Conservation (phyloP, 208 protist genomes). For the Acanthamoeba royreba region DNA sequence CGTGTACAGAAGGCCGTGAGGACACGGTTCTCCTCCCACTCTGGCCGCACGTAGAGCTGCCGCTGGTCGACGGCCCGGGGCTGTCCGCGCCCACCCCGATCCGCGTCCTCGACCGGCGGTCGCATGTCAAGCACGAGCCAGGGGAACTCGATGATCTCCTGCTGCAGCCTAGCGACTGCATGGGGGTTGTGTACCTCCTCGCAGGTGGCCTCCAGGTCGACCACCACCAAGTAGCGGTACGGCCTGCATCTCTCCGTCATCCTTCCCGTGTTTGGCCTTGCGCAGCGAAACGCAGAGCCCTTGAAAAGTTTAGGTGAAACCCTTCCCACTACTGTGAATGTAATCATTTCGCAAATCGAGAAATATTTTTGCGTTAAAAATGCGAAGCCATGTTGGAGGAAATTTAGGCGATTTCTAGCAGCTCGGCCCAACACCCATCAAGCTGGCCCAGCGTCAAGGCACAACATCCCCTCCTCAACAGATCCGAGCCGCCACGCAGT, state of each 20-base stretch:
- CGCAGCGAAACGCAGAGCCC: too few relatives aligned
- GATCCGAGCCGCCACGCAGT: too few relatives aligned
- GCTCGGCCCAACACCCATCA: too few relatives aligned
- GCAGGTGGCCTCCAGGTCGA: slow-evolving; percentile 12
- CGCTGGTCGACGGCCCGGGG: neutral
- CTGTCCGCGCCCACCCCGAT: too few relatives aligned
- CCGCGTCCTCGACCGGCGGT: neutral
- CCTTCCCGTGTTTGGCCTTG: neutral
- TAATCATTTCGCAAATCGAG: too few relatives aligned
- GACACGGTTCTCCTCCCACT: neutral
- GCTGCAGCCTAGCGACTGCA: neutral
- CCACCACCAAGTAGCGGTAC: neutral
- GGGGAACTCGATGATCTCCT: slow-evolving; percentile 63
- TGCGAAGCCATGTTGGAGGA: too few relatives aligned
- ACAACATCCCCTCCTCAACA: too few relatives aligned
- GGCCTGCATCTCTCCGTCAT: neutral
- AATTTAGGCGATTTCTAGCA: too few relatives aligned
- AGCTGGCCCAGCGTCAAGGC: too few relatives aligned
- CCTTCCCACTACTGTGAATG: too few relatives aligned
- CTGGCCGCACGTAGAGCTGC: slow-evolving; percentile 17
- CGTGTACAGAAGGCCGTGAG: slow-evolving; percentile 47
- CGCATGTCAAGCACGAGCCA: slow-evolving; percentile 9
- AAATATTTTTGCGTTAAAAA: too few relatives aligned
- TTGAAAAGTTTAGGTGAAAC: too few relatives aligned
- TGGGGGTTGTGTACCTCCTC: neutral